Percentiles rank a stretch among this genome's conserved stretches.
Evolutionary conservation across 257 asterid species (phyloP).

Genomic region (Ballota nigra): DNA sequence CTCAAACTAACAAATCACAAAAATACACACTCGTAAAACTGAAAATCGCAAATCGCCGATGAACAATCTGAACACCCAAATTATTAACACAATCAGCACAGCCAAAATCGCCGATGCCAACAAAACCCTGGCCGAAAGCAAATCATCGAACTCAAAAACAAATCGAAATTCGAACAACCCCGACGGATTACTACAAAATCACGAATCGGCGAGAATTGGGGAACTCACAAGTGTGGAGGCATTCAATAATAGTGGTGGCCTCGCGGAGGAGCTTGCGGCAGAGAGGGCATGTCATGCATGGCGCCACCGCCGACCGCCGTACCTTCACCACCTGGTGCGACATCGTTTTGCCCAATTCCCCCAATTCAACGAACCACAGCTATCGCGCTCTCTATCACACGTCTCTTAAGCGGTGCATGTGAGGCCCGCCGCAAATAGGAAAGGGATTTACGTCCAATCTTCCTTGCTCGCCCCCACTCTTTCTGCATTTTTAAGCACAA

Average conservation of each 20-base stretch:
- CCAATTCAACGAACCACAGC: constrained; percentile 19
- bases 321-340: constrained; percentile 39
- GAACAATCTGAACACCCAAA: constrained; percentile 25
- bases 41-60: constrained; percentile 10
- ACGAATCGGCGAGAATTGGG: constrained; percentile 12
- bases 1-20: constrained; percentile 15
- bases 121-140: constrained; percentile 27
- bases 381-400: constrained; percentile 24
- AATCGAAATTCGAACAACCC: constrained; percentile 6
- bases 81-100: constrained; percentile 20
- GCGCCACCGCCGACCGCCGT: constrained; percentile 44
- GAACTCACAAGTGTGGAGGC: constrained; percentile 62
- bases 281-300: constrained; percentile 67
- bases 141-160: not conserved
- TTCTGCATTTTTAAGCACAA: constrained; percentile 38
- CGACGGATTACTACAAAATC: constrained; percentile 18
- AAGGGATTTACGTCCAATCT: constrained; percentile 41
- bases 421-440: constrained; percentile 21
- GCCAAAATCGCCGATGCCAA: constrained; percentile 23
- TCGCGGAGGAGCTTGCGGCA: constrained; percentile 55
- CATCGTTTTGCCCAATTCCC: constrained; percentile 37
- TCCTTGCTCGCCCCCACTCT: constrained; percentile 16
- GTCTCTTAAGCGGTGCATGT: constrained; percentile 50
- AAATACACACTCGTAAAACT: not conserved
- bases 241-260: constrained; percentile 59